Percentiles rank a stretch among this genome's conserved stretches.
Conservation (phyloP, 306 rosid species). For the Inga leiocalycina region DNA sequence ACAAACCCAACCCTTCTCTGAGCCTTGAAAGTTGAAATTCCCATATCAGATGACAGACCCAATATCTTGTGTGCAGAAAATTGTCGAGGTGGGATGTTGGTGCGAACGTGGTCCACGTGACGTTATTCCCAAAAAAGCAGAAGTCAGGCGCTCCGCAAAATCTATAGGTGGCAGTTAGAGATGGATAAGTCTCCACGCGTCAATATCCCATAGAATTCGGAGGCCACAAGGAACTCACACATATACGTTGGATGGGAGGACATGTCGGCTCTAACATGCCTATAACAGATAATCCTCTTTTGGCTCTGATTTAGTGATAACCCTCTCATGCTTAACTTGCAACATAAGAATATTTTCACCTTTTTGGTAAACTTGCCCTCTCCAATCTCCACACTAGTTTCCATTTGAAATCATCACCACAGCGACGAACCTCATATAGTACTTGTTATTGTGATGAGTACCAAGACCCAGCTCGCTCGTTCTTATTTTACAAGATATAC, state of each 20-base stretch:
- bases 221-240: neutral
- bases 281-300: too few relatives aligned
- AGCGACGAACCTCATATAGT: too few relatives aligned
- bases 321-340: too few relatives aligned
- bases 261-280: neutral
- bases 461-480: too few relatives aligned
- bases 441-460: too few relatives aligned
- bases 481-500: too few relatives aligned
- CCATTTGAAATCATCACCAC: too few relatives aligned
- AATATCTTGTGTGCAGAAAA: neutral
- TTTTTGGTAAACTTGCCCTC: too few relatives aligned
- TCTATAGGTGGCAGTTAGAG: neutral
- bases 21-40: neutral
- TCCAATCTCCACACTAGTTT: too few relatives aligned
- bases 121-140: neutral
- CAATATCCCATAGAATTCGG: slow-evolving; percentile 27
- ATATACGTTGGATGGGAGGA: neutral
- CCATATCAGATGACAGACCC: neutral
- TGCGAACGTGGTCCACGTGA: neutral
- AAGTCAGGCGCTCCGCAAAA: neutral
- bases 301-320: too few relatives aligned
- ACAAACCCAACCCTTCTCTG: neutral
- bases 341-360: too few relatives aligned
- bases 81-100: neutral
- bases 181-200: slow-evolving; percentile 46